phyloP scores from a whole-genome alignment of 179 eudicot species.

The Camellia oleifera region DNA sequence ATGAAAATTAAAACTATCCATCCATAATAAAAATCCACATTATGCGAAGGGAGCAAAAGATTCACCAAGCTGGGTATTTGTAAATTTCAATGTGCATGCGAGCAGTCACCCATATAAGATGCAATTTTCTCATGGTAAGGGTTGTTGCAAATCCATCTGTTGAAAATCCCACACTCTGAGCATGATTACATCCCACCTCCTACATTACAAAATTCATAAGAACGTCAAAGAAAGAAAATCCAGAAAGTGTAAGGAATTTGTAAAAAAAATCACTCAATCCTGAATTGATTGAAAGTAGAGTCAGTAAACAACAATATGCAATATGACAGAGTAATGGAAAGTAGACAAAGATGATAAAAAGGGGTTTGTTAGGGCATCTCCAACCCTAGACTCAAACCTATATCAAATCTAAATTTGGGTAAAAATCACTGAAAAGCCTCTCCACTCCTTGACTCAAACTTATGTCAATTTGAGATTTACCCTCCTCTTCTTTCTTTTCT shows the following conservation, averaged over 20 bases:
- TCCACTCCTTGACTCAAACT: no score
- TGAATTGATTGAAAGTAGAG: neutral
- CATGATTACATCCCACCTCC: slow-evolving; percentile 98
- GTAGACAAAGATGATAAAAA: neutral
- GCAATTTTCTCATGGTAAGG: slow-evolving; percentile 79
- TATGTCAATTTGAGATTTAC: no score
- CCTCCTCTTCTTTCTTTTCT: no score
- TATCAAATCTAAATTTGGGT: no score
- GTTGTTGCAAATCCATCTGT: slow-evolving; percentile 98
- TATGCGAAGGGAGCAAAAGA: neutral
- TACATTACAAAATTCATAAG: slow-evolving; percentile 28
- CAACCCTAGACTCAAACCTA: no score
- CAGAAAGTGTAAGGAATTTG: neutral
- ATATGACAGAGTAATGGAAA: neutral
- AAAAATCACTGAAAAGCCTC: no score
- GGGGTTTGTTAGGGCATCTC: neutral
- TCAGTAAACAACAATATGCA: neutral
- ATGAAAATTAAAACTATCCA: neutral
- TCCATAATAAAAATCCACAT: neutral
- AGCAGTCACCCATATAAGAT: slow-evolving; percentile 97
- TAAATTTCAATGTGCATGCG: slow-evolving; percentile 96
- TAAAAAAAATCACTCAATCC: neutral
- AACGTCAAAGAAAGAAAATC: neutral
- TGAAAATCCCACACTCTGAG: slow-evolving; percentile 92
- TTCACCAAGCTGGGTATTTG: slow-evolving; percentile 89